A percentile compares a stretch with the other conserved stretches of the same genome.
phyloP scores from a whole-genome alignment of 768 basidiomycete genomes.

The Suillus weaverae region DNA sequence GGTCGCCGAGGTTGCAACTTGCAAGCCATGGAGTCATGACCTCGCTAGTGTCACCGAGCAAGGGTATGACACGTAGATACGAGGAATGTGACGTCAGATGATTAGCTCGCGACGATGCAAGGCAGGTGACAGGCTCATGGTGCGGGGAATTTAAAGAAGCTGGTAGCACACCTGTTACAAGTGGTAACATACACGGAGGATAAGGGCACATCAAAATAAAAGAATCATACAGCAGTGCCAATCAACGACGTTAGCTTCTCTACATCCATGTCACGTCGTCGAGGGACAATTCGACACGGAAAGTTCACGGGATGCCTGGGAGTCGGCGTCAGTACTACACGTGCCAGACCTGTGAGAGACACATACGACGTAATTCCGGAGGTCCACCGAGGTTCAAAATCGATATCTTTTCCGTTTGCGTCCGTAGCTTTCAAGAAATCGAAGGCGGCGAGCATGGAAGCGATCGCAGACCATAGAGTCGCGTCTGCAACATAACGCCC shows the following conservation, averaged over 20 bases:
- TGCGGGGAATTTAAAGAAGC: neutral
- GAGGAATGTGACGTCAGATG: neutral
- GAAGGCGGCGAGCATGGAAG: constrained; percentile 39
- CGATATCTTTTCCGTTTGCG: constrained; percentile 30
- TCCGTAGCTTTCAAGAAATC: constrained; percentile 38
- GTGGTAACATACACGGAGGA: neutral
- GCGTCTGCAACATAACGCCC: constrained; percentile 38
- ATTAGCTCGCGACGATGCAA: neutral
- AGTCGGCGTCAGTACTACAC: neutral
- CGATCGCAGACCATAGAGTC: constrained; percentile 38
- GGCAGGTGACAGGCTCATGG: neutral
- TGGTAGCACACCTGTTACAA: neutral
- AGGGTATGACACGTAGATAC: neutral
- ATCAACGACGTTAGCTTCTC: constrained; percentile 11
- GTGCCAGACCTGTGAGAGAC: neutral
- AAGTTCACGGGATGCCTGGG: constrained; percentile 24
- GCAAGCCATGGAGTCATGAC: too few relatives aligned
- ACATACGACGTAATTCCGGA: constrained; percentile 22
- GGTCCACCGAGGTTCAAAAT: constrained; percentile 24
- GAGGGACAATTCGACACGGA: constrained; percentile 23
- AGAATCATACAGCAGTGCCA: neutral
- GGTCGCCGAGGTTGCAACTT: too few relatives aligned
- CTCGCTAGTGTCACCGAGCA: neutral
- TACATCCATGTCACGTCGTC: constrained; percentile 8
- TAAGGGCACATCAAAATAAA: neutral